phyloP scores from a whole-genome alignment of 805 yeast species.

The Helenozyma rhizophorensis region DNA sequence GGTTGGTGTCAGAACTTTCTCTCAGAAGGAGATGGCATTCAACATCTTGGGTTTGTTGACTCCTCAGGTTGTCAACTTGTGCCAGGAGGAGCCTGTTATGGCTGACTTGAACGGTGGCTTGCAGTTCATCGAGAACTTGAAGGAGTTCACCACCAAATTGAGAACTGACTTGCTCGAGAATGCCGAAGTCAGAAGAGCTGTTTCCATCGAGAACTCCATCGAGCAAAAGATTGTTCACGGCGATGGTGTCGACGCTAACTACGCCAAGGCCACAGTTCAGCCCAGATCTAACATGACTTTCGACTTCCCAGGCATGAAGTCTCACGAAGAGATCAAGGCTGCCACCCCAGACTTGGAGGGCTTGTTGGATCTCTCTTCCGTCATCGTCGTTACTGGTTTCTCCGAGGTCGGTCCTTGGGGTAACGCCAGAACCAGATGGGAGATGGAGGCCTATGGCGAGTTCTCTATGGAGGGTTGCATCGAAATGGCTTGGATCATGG shows the following conservation, averaged over 20 bases:
- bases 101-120: constrained; percentile 99
- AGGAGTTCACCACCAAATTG: constrained; percentile 76
- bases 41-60: constrained; percentile 91
- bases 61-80: constrained; percentile 75
- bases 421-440: constrained; percentile 98
- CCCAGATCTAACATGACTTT: constrained; percentile 95
- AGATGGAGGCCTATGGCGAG: constrained; percentile 94
- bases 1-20: constrained; percentile 95
- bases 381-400: constrained; percentile 95
- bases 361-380: constrained; percentile 84
- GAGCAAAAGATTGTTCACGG: constrained; percentile 87
- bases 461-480: constrained; percentile 96
- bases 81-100: constrained; percentile 92
- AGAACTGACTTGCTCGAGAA: constrained; percentile 75
- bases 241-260: constrained; percentile 81
- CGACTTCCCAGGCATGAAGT: constrained; percentile 84
- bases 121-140: constrained; percentile 87
- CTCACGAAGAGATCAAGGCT: constrained; percentile 67
- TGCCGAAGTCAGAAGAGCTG: constrained; percentile 92
- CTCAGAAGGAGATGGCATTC: constrained; percentile 99
- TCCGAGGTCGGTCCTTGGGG: constrained; percentile 99
- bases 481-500: constrained; percentile 99
- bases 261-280: constrained; percentile 68
- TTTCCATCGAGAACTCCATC: constrained; percentile 85
- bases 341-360: constrained; percentile 78